Evolutionary conservation across 23 red algal genomes (phyloP), one percentile per base, ranked within the genome.

Genomic region (Gracilaria caudata): DNA sequence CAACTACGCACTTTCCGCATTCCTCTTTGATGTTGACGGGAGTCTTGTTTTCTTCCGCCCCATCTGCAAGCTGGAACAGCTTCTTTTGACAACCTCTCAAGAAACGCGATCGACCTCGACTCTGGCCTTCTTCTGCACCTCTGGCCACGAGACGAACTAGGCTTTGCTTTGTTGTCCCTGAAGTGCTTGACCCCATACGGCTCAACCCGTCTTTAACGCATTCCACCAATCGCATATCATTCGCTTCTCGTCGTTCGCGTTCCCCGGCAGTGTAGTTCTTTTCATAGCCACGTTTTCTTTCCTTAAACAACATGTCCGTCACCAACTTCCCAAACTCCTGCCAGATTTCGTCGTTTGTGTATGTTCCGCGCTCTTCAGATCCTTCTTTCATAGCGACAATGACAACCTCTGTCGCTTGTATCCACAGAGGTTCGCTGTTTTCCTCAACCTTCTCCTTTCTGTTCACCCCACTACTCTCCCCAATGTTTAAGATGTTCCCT

Each of bases 81-180:
- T 64, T 61, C 46, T 73, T 91, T 49, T 91, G 87, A 81, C 87
- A 91, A 30, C 45, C 54, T 41, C 87, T 68, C 61, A 82, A 77
- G 36, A 81, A 91, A 3, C 75, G 59, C 21, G 64, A 77, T 53
- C 87, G 74, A 13, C 87, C 87, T n/a, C 77, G 40, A 8, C 9
- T 30, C 49, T 82, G 71, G 3, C 87, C 87, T 76, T 91, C 87
- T 77, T 89, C 72, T 12, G 87, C 87, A 39, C 87, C 87, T 49
- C 60, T 53, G 2, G 87, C 55, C 2, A 91, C 12, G 13, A 91
- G 30, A 23, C 75, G 32, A 3, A 91, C 87, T 36, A 91, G 46
- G 0, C 41, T 66, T 33, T 72, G 46, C 30, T 63, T 91, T 17
- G 71, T 73, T 40, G 28, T 19, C 19, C 21, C 3, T 32, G 53